Conservation (phyloP, 768 basidiomycete genomes). For the Leccinum broughii region DNA sequence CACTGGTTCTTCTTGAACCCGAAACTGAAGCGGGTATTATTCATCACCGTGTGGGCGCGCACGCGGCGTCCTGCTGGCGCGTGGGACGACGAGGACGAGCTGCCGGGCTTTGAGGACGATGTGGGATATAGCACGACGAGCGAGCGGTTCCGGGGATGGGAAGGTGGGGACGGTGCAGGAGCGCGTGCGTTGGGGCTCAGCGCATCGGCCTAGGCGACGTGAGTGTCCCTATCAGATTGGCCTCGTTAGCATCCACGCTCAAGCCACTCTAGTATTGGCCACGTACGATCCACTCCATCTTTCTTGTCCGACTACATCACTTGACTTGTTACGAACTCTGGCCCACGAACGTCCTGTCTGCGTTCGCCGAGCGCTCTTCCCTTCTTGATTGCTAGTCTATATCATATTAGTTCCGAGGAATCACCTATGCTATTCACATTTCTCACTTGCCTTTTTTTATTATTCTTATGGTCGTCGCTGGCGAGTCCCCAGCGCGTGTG, state of each 20-base stretch:
- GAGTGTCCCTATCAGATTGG: slow-evolving; percentile 18
- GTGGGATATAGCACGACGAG: slow-evolving; percentile 34
- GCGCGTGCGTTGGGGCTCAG: slow-evolving; percentile 75
- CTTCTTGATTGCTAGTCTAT: slow-evolving; percentile 2
- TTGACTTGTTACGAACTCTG: neutral
- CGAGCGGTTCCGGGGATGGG: slow-evolving; percentile 80
- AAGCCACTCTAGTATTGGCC: slow-evolving; percentile 2
- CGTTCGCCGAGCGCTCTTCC: neutral
- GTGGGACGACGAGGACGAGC: slow-evolving; percentile 50
- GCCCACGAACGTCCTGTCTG: neutral
- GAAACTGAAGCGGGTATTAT: slow-evolving; percentile 88
- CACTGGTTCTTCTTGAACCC: slow-evolving; percentile 97
- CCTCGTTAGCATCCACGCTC: slow-evolving; percentile 15
- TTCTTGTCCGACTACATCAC: neutral
- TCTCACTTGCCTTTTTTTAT: slow-evolving; percentile 18
- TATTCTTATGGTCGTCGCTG: slow-evolving; percentile 9
- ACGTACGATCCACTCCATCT: neutral
- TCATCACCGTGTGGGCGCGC: slow-evolving; percentile 90
- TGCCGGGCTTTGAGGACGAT: slow-evolving; percentile 37
- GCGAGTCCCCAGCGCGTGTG: slow-evolving; percentile 15
- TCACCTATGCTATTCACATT: slow-evolving; percentile 5
- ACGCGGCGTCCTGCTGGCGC: slow-evolving; percentile 57
- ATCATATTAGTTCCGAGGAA: slow-evolving; percentile 23
- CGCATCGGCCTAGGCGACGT: slow-evolving; percentile 32
- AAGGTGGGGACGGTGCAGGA: slow-evolving; percentile 75